Base-by-base conservation (phyloP, 352 stramenopile genomes). In the Globisporangium cederbergense region DNA sequence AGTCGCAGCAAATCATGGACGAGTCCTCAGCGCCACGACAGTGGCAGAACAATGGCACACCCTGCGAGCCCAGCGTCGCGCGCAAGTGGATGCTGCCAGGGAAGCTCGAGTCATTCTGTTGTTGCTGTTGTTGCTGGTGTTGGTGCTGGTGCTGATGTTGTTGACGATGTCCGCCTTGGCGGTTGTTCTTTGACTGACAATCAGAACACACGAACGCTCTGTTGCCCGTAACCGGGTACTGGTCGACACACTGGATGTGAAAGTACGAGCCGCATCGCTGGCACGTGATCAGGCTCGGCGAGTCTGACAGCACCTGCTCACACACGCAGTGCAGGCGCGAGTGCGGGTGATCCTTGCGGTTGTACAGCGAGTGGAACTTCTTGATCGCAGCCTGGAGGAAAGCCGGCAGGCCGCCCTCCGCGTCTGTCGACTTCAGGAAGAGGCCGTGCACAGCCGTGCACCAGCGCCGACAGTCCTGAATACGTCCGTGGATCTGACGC, bases 1-100 rank as follows among this genome's bases (percentile, higher is more conserved):
- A 88, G 53, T 95, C 86, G 61, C 86, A 95, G 71, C 86, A 95
- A 52, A 95, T 91, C 86, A 95, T 95, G 18, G 86, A 76, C n/a
- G 75, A 61, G 45, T 79, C 68, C 28, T 95, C 86, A 0, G 65
- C 58, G 6, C 79, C 78, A 28, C 86, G 76, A 30, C 86, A 95
- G n/a, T 86, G 60, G 49, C 86, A 95, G 56, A 92, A 95, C 11
- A 89, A 58, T 32, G 72, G 72, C 32, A 69, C 71, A 64, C 62
- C 62, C 28, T 67, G 62, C 10, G 62, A 67, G 4, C 62, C 62
- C 53, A 67, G 40, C 7, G 62, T 67, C 10, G 62, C 45, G 28
- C 62, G 62, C 61, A 67, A 34, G 20, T 67, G 61, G 14, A 58
- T 58, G 52, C 52, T 58, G 22, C 20, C 18, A 11, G 52, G 52